Evolutionary conservation across 495 filamentous ascomycete species (phyloP).

Genomic region (Penicillium mononematosum): DNA sequence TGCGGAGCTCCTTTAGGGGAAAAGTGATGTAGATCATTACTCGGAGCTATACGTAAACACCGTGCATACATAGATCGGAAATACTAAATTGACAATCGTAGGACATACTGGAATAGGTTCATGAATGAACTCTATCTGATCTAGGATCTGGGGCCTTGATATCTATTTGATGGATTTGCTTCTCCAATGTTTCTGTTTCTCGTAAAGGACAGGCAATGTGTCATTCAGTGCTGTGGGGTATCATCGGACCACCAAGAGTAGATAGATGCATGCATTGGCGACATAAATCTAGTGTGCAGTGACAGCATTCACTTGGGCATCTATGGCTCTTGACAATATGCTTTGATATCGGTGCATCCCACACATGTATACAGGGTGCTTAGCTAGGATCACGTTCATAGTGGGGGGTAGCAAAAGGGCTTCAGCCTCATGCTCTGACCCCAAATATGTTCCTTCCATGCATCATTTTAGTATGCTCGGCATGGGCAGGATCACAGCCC

Average conservation of each 20-base stretch:
- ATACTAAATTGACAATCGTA: no score
- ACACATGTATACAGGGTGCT: background rate
- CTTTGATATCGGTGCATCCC: background rate
- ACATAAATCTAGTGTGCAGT: background rate
- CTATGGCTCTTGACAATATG: background rate
- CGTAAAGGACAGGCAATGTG: background rate
- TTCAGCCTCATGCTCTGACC: background rate
- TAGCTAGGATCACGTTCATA: background rate
- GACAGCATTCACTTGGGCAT: background rate
- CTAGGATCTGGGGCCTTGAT: background rate
- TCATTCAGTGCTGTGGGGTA: background rate
- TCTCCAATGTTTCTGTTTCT: background rate
- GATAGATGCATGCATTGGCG: background rate
- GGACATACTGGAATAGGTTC: no score
- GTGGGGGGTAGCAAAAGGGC: background rate
- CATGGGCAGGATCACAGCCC: background rate
- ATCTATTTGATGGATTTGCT: background rate
- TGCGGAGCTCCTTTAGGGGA: no score
- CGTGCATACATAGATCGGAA: no score
- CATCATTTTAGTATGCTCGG: background rate
- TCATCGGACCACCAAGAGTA: background rate
- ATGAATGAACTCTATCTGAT: no score
- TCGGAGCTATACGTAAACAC: no score
- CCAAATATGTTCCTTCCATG: background rate
- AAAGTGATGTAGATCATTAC: no score